phyloP scores from a whole-genome alignment of 2,329 filamentous ascomycete species.

The Nothomitra cinnamomea region DNA sequence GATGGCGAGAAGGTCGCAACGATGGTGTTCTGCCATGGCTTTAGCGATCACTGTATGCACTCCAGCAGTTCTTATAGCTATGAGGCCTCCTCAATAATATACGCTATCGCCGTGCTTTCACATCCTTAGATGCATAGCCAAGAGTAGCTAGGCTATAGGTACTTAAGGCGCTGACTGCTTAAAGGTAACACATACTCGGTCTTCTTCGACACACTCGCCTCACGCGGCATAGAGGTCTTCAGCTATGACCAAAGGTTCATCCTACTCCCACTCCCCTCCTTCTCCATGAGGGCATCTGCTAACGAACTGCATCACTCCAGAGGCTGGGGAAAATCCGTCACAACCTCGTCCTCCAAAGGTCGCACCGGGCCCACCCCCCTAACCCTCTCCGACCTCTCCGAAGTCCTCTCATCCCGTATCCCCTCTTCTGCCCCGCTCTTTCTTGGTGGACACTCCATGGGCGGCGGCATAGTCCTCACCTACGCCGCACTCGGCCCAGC shows the following conservation, averaged over 20 bases:
- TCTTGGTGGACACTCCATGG: conserved; percentile 83
- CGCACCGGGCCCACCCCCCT: conserved; percentile 54
- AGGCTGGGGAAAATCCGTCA: conserved; percentile 4
- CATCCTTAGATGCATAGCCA: not conserved
- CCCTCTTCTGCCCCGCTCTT: conserved; percentile 44
- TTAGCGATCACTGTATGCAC: conserved; percentile 54
- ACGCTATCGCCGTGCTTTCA: not conserved
- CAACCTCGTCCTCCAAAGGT: conserved; percentile 40
- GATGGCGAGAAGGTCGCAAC: not conserved
- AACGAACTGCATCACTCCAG: not conserved
- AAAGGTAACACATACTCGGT: conserved; percentile 53
- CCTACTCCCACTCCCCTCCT: not conserved
- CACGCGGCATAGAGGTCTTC: conserved; percentile 56
- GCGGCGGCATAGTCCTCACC: conserved; percentile 59
- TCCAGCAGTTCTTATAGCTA: not conserved
- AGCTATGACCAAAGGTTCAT: conserved; percentile 57
- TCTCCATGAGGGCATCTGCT: not conserved
- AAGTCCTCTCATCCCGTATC: conserved; percentile 32
- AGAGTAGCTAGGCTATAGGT: not conserved
- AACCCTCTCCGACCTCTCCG: conserved; percentile 63
- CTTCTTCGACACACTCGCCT: conserved; percentile 54
- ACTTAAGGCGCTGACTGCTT: conserved; percentile 8
- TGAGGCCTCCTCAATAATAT: no score
- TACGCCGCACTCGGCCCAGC: conserved; percentile 30
- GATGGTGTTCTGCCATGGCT: conserved; percentile 73